These are phyloP conservation scores for Paraconiothyrium brasiliense DNA, from an alignment of 2,329 filamentous ascomycete genomes.

Conservation along the genomic window DNA sequence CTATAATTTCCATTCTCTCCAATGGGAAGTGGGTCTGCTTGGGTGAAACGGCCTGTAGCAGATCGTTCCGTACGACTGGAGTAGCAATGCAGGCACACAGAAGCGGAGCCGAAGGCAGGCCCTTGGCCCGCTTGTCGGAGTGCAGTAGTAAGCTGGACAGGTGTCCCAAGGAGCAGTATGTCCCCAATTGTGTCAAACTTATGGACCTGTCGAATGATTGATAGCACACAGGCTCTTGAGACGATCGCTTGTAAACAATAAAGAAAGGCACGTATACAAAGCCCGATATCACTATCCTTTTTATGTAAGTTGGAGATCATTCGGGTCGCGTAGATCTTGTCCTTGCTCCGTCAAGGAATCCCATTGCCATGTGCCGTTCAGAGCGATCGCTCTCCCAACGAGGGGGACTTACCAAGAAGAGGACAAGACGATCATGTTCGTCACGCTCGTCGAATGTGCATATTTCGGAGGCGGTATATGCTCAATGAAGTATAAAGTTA, in stretches of 20 bases:
- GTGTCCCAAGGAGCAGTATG: constrained; percentile 26
- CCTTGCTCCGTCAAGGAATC: neutral
- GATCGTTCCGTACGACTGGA: constrained; percentile 18
- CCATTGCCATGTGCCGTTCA: too few relatives aligned
- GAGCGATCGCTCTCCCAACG: too few relatives aligned
- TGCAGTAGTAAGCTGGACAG: constrained; percentile 26
- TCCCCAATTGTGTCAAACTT: constrained; percentile 24
- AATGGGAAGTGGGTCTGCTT: constrained; percentile 8
- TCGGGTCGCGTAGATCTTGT: neutral
- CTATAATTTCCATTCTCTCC: constrained; percentile 17
- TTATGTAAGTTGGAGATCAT: neutral
- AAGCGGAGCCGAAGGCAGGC: constrained; percentile 17
- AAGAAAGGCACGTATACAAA: neutral
- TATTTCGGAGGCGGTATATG: too few relatives aligned
- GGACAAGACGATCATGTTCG: too few relatives aligned
- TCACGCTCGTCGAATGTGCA: too few relatives aligned
- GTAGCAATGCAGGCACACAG: constrained; percentile 21
- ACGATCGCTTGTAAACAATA: neutral
- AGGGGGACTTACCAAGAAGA: too few relatives aligned
- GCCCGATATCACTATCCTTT: neutral
- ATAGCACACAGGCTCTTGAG: constrained; percentile 12
- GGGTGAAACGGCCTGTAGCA: constrained; percentile 14
- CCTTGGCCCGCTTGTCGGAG: constrained; percentile 27
- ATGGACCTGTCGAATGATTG: neutral
- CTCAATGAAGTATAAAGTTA: too few relatives aligned